phyloP scores from a whole-genome alignment of 441 rosid genomes.

The Croton laevigatus region DNA sequence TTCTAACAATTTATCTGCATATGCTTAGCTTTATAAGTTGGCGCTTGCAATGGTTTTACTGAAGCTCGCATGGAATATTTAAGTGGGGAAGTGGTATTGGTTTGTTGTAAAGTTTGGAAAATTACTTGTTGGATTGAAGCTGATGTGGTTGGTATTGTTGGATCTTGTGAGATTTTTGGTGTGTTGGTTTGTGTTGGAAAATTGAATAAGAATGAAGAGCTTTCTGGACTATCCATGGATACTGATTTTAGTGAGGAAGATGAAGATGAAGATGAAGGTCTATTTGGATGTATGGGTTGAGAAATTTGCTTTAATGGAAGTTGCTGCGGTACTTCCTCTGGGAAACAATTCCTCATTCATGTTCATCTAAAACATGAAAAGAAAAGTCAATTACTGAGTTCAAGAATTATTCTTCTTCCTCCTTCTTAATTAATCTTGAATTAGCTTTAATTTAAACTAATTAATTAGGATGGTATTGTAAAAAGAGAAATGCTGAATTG shows the following conservation, averaged over 20 bases:
- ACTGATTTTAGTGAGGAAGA: slow-evolving; percentile 64
- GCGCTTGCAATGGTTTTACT: slow-evolving; percentile 23
- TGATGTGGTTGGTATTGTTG: slow-evolving; percentile 2
- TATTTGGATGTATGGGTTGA: slow-evolving; percentile 31
- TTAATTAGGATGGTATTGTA: background rate
- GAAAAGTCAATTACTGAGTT: no score
- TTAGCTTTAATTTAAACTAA: no score
- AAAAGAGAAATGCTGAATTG: background rate
- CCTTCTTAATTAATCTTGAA: background rate
- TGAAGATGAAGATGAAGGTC: slow-evolving; percentile 60
- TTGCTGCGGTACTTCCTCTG: slow-evolving; percentile 42
- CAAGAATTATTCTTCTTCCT: no score
- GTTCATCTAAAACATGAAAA: slow-evolving; percentile 37
- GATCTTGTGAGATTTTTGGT: slow-evolving; percentile 24
- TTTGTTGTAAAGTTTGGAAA: background rate
- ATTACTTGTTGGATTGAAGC: background rate
- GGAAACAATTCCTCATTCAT: slow-evolving; percentile 55
- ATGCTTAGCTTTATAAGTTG: background rate
- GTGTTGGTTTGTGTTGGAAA: slow-evolving; percentile 32
- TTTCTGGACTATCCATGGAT: slow-evolving; percentile 59
- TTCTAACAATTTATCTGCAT: no score
- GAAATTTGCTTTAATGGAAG: slow-evolving; percentile 31
- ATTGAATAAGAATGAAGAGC: slow-evolving; percentile 46
- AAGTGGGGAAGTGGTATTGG: slow-evolving; percentile 1
- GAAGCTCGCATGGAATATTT: slow-evolving; percentile 16